Percentiles rank a stretch among this genome's conserved stretches.
These are phyloP conservation scores for Verticillium isaacii DNA, from an alignment of 2,329 filamentous ascomycete species.

Conservation along the genomic window DNA sequence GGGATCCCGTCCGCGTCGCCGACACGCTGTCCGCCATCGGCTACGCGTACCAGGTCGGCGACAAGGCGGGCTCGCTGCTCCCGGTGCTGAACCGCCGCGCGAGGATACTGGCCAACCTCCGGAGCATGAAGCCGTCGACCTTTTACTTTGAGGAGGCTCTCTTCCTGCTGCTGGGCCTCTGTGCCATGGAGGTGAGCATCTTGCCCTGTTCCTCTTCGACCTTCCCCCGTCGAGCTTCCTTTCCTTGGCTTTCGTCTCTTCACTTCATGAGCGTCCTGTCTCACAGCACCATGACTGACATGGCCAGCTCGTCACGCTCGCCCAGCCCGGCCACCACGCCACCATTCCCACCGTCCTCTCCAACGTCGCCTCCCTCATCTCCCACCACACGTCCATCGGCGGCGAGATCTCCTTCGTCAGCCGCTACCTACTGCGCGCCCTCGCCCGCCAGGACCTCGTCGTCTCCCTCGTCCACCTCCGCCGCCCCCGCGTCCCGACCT, in stretches of 20 bases:
- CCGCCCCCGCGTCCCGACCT: slow-evolving; percentile 16
- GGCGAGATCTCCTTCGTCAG: slow-evolving; percentile 18
- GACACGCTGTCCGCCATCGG: slow-evolving; percentile 24
- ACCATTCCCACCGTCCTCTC: slow-evolving; percentile 18
- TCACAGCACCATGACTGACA: background rate
- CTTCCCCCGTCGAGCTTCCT: background rate
- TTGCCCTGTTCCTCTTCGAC: background rate
- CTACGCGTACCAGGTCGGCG: slow-evolving; percentile 18
- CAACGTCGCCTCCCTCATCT: slow-evolving; percentile 18
- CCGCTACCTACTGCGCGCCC: slow-evolving; percentile 24
- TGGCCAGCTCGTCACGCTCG: slow-evolving; percentile 9
- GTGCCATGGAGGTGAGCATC: slow-evolving; percentile 21
- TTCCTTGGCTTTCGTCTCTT: background rate
- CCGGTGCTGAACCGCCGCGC: slow-evolving; percentile 20
- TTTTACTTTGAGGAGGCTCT: slow-evolving; percentile 21
- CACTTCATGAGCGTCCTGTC: slow-evolving; percentile 3
- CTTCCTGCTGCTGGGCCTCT: slow-evolving; percentile 20
- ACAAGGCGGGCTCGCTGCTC: slow-evolving; percentile 8
- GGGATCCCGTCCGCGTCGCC: slow-evolving; percentile 19
- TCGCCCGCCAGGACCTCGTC: slow-evolving; percentile 25
- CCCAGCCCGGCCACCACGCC: slow-evolving; percentile 10
- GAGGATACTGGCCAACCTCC: slow-evolving; percentile 20
- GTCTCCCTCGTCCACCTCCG: slow-evolving; percentile 19
- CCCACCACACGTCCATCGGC: slow-evolving; percentile 16
- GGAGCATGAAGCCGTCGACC: slow-evolving; percentile 15